These are phyloP conservation scores for Phytophthora palmivora DNA, from an alignment of 352 stramenopile species.

Conservation along the genomic window DNA sequence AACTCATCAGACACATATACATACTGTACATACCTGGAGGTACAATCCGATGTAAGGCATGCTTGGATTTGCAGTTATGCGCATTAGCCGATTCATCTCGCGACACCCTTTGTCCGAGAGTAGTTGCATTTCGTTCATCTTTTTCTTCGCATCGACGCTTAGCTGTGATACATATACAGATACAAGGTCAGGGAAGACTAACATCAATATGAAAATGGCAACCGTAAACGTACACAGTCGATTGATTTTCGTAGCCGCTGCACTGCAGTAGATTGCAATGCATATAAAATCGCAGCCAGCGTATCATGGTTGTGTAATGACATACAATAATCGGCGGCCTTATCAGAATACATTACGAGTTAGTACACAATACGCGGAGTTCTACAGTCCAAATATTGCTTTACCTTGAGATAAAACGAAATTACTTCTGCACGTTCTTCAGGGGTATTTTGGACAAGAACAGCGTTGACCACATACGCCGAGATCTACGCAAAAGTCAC, in stretches of 20 bases:
- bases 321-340: constrained; percentile 78
- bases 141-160: constrained; percentile 64
- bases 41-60: constrained; percentile 91
- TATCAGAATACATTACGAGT: constrained; percentile 12
- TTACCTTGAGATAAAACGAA: constrained; percentile 80
- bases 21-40: constrained; percentile 78
- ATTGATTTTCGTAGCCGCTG: constrained; percentile 80
- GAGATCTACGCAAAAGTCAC: constrained; percentile 55
- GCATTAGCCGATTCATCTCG: constrained; percentile 89
- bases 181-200: background rate
- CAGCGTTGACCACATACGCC: constrained; percentile 83
- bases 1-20: no score
- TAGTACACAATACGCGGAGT: constrained; percentile 3
- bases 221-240: constrained; percentile 59
- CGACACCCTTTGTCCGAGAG: constrained; percentile 85
- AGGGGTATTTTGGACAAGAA: constrained; percentile 72
- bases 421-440: constrained; percentile 78
- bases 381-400: background rate
- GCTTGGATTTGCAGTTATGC: constrained; percentile 67
- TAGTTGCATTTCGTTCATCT: constrained; percentile 81
- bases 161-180: constrained; percentile 46
- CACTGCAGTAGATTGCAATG: constrained; percentile 87
- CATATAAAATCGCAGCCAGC: constrained; percentile 85
- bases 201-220: constrained; percentile 3
- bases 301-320: constrained; percentile 86